Percentiles rank a stretch among this genome's conserved stretches.
Conservation (phyloP, 2,329 filamentous ascomycete species). For the Fusarium pseudoanthophilum region DNA sequence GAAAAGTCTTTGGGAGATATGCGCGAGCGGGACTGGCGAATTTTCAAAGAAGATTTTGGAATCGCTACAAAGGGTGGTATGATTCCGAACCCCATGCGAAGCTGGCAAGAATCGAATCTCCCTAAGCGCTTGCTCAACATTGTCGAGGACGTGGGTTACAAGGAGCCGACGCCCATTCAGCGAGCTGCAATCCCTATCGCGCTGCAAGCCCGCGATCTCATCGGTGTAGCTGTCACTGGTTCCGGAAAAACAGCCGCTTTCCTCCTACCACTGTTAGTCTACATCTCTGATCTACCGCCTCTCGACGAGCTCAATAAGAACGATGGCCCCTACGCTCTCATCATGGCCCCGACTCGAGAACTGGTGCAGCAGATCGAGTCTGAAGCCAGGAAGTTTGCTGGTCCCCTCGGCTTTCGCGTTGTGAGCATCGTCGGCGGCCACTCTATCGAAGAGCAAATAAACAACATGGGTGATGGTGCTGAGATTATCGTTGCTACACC, state of each 20-base stretch:
- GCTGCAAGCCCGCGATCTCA: slow-evolving; percentile 91
- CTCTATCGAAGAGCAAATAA: slow-evolving; percentile 92
- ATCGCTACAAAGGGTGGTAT: slow-evolving; percentile 92
- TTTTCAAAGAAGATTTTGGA: slow-evolving; percentile 99
- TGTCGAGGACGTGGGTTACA: slow-evolving; percentile 86
- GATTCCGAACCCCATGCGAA: slow-evolving; percentile 96
- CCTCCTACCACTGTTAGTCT: slow-evolving; percentile 88
- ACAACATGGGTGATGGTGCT: slow-evolving; percentile 87
- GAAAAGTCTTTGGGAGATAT: slow-evolving; percentile 93
- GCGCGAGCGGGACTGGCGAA: slow-evolving; percentile 98
- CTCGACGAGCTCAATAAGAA: slow-evolving; percentile 88
- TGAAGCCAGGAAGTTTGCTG: slow-evolving; percentile 92
- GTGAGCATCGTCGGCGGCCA: slow-evolving; percentile 99
- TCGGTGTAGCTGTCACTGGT: slow-evolving; percentile 96
- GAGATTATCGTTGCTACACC: slow-evolving; percentile 99
- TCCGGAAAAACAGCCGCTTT: slow-evolving; percentile 99
- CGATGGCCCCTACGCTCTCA: slow-evolving; percentile 96
- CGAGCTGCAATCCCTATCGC: slow-evolving; percentile 96
- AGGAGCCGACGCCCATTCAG: slow-evolving; percentile 91
- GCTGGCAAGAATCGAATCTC: slow-evolving; percentile 86
- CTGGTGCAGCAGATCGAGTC: slow-evolving; percentile 96
- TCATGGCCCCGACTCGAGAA: slow-evolving; percentile 95
- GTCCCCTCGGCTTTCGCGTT: slow-evolving; percentile 89
- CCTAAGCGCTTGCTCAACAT: slow-evolving; percentile 83
- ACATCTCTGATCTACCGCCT: slow-evolving; percentile 90